Percentiles rank a stretch among this genome's conserved stretches.
These are phyloP conservation scores for Vigna unguiculata DNA, from an alignment of 306 rosid genomes.

Conservation along the genomic window DNA sequence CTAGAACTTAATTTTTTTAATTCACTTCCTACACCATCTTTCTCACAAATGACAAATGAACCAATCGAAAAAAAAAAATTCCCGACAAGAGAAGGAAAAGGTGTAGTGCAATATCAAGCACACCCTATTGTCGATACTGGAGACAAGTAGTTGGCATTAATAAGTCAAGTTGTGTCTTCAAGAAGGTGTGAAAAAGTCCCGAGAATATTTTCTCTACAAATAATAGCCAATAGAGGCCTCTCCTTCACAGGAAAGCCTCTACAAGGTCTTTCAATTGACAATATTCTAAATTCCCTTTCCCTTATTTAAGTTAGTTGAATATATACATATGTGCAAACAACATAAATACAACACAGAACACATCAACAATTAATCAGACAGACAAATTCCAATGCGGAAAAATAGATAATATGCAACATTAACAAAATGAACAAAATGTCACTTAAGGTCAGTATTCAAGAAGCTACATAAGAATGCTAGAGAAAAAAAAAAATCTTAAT, in stretches of 20 bases:
- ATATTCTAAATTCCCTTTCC: constrained; percentile 18
- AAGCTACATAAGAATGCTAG: not conserved
- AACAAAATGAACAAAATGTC: constrained; percentile 14
- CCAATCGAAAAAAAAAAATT: not conserved
- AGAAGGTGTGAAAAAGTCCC: not conserved
- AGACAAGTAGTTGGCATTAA: constrained; percentile 19
- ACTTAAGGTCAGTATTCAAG: constrained; percentile 7
- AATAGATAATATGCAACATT: not conserved
- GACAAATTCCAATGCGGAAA: not conserved
- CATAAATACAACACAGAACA: not conserved
- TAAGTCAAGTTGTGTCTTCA: not conserved
- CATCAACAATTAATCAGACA: constrained; percentile 13
- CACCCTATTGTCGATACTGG: not conserved
- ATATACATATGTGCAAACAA: constrained; percentile 22
- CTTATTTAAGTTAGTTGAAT: not conserved
- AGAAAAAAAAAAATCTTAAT: constrained; percentile 14
- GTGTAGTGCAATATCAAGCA: constrained; percentile 18
- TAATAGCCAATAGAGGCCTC: constrained; percentile 10
- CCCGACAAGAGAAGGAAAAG: not conserved
- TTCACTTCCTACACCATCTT: constrained; percentile 14
- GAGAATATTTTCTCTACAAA: constrained; percentile 16
- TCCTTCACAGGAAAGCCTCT: constrained; percentile 35
- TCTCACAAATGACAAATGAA: not conserved
- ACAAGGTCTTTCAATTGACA: constrained; percentile 21
- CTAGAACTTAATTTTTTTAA: not conserved